Base-by-base conservation (phyloP, 768 basidiomycete genomes). In the Rhizopogon vinicolor region DNA sequence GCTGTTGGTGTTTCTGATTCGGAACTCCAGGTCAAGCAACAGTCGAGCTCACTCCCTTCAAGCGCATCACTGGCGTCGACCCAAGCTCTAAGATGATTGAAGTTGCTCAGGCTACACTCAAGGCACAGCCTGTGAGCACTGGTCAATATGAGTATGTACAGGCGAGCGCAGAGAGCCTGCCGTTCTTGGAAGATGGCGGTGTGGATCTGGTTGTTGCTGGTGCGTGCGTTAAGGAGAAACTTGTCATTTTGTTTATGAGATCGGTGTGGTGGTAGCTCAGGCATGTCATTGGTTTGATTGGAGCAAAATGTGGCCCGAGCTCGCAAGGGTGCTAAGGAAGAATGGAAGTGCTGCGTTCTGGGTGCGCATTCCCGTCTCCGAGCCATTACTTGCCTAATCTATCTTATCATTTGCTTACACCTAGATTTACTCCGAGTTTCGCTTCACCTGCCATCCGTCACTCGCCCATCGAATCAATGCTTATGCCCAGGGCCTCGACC, bases 271-370 rank as follows among this genome's bases (percentile, higher is more conserved):
- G 49, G 14, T 48, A 89, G 90, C 87, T 1, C 90, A 90, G 70
- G 83, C 90, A 0, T 82, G 82, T 3, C 91, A 93, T 64, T 91
- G 90, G 89, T 93, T 92, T 63, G 78, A 91, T 62, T 89, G 85
- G 79, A 66, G 70, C 6, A 81, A 78, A 60, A 75, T 87, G 7
- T 93, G 89, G 88, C 80, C 78, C 3, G 86, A 91, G 68, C 72
- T 83, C 0, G 74, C 75, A 10, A 75, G 86, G 3, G 77, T 87
- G 7, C 69, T 92, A 41, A 74, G 79, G 48, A 75, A 74, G 7
- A 78, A 81, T 14, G 91, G 89, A 3, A 85, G 81, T 1, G 82
- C 82, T 10, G 88, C 87, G 5, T 85, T 85, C 63, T 91, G 89
- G 85, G 90, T 89, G 56, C 41, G 78, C 67, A 35, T 14, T 31